Conservation (phyloP, 2,329 filamentous ascomycete species). For the Fusarium devonianum region DNA sequence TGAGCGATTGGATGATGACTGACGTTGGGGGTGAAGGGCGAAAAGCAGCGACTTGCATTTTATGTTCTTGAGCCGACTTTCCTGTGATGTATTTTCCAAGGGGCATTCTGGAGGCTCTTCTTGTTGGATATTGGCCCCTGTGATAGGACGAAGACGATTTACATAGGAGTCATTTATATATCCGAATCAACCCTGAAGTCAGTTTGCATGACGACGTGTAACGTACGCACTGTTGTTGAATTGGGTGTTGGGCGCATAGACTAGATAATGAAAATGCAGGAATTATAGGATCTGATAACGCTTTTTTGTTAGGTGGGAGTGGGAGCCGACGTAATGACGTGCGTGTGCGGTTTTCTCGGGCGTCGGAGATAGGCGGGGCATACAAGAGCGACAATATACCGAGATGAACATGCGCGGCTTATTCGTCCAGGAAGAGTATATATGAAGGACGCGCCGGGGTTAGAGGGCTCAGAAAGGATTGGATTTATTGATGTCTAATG, state of each 20-base stretch:
- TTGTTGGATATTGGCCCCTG: neutral
- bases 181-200: no score
- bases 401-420: constrained; percentile 22
- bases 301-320: neutral
- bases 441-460: no score
- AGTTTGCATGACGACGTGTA: no score
- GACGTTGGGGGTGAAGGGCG: neutral
- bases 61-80: constrained; percentile 23
- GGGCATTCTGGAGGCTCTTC: neutral
- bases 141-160: neutral
- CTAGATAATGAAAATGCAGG: neutral
- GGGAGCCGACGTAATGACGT: constrained; percentile 23
- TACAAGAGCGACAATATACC: constrained; percentile 21
- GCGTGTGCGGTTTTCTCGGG: constrained; percentile 15
- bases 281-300: constrained; percentile 26
- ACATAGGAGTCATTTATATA: no score
- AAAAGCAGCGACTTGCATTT: constrained; percentile 15
- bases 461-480: no score
- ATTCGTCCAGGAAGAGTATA: constrained; percentile 3
- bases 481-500: no score
- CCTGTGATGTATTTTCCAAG: constrained; percentile 5
- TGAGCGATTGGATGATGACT: constrained; percentile 22
- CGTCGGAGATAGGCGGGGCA: constrained; percentile 27
- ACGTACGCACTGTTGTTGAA: no score
- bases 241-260: no score